Evolutionary conservation across 305 asterid species (phyloP), one percentile per base, ranked within the genome.

Genomic region (Solanum aculeatissimum): DNA sequence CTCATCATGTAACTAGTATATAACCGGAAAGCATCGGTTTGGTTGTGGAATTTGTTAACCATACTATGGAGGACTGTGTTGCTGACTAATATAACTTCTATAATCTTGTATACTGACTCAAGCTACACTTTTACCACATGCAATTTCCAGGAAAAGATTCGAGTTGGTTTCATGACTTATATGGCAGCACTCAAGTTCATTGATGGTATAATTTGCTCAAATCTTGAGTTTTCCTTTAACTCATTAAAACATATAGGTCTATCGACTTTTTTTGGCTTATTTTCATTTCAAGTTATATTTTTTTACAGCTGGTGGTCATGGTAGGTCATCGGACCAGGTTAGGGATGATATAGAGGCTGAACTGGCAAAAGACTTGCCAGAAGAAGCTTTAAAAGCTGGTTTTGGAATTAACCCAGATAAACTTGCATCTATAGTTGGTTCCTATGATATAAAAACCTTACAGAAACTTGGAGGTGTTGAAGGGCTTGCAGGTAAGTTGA

Each of bases 111-210:
- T 74, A 18, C 83, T 81, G 89, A 83, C 84, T 81, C 85, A 70
- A 77, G 85, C 81, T 80, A 77, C 51, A 72, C 86, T 62, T 85
- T 23, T 77, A 49, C 21, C 83, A 54, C 53, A 79, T 79, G 81
- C 68, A 16, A 84, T 89, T 85, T 77, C 81, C 97, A 97, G 98
- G 98, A 94, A 81, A 93, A 87, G 53, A 89, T 97, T 63, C 97
- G 98, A 83, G 88, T 95, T 83, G 93, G 93, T 84, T 91, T 97
- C 80, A 86, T 92, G 89, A 91, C 98, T 85, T 93, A 87, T 68
- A 91, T 91, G 84, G 99, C 98, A 70, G 98, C 98, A 80, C 94
- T 97, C 91, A 93, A 90, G 90, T 97, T 97, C 86, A 89, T 92
- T 35, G 89, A 94, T n/a, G 99, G 98, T 97, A 91, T 70, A 75